Evolutionary conservation across 2,329 filamentous ascomycete species (phyloP), one percentile per base, ranked within the genome.

Genomic region (Hymenoscyphus repandus): DNA sequence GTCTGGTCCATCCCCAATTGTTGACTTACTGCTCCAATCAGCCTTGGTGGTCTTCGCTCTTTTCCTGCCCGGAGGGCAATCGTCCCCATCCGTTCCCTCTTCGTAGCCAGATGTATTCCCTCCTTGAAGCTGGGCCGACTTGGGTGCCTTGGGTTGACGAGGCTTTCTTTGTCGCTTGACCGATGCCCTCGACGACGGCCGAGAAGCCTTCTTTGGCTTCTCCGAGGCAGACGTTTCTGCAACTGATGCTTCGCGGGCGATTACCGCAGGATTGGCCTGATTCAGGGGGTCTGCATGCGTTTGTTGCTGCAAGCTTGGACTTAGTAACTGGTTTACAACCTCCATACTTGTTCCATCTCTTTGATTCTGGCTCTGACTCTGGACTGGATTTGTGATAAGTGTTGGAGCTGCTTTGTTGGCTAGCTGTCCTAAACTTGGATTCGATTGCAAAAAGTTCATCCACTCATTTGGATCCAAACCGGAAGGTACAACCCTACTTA

Each of bases 51-150:
- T 80, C 64, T 89, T 93, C 32, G 85, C 90, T 62, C 91, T 80
- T 70, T 96, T 96, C 62, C 83, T 86, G 5, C 53, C 51, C 44
- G 51, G 52, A 82, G 56, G 61, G 9, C 53, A 58, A 53, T 67
- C 64, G 51, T 66, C 62, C 33, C 63, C 62, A 55, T 67, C 64
- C 5, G 82, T 79, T 17, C 74, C 75, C 58, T 85, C 80, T 61
- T 92, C 86, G 58, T 89, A 85, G 5, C 83, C 85, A 38, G 86
- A 90, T 9, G 83, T 88, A 65, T 86, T 88, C 13, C 85, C 85
- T 5, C 60, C 56, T 22, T 33, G 37, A 18, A 41, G 70, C 69
- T 74, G 47, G 36, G 33, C 40, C 7, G 48, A 49, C 45, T 59
- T 58, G 1, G 53, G 40, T 36, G 52, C 50, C 45, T 59, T 58